Conservation (phyloP, 768 basidiomycete species). For the Rhizopogon vulgaris region DNA sequence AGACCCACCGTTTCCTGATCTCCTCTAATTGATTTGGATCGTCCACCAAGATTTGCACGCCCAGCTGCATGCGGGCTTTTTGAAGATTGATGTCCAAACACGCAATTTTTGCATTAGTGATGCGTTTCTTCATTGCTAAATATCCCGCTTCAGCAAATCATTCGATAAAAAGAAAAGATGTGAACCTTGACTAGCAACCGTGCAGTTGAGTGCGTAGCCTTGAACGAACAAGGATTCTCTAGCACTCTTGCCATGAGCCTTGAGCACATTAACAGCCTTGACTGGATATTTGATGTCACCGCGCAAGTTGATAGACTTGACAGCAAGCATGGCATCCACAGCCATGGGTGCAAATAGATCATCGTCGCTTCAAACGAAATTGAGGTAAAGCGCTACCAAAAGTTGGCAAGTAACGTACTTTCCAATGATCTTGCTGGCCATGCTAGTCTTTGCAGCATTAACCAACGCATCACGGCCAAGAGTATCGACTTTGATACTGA, state of each 20-base stretch:
- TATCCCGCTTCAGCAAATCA: slow-evolving; percentile 3
- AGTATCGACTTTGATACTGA: slow-evolving; percentile 89
- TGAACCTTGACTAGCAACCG: slow-evolving; percentile 95
- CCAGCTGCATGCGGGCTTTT: slow-evolving; percentile 95
- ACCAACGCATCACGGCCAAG: slow-evolving; percentile 90
- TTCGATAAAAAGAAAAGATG: not conserved
- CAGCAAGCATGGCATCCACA: slow-evolving; percentile 97
- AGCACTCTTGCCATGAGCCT: slow-evolving; percentile 95
- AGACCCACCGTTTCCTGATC: slow-evolving; percentile 79
- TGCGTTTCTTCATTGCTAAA: slow-evolving; percentile 94
- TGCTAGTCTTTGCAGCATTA: slow-evolving; percentile 96
- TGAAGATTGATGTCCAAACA: slow-evolving; percentile 97
- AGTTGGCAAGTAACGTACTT: slow-evolving; percentile 53
- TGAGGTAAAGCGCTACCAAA: not conserved
- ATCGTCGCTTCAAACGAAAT: slow-evolving; percentile 63
- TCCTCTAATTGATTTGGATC: slow-evolving; percentile 95
- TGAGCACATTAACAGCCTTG: slow-evolving; percentile 96
- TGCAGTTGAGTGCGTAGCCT: slow-evolving; percentile 97
- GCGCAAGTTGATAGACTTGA: slow-evolving; percentile 87
- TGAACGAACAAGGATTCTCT: slow-evolving; percentile 92
- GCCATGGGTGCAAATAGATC: slow-evolving; percentile 98
- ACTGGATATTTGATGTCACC: slow-evolving; percentile 99
- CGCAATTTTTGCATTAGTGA: slow-evolving; percentile 92
- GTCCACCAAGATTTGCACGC: slow-evolving; percentile 94
- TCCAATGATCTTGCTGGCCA: slow-evolving; percentile 98